A percentile compares a stretch with the other conserved stretches of the same genome.
phyloP scores from a whole-genome alignment of 805 yeast species.

The Candida tallmaniae region DNA sequence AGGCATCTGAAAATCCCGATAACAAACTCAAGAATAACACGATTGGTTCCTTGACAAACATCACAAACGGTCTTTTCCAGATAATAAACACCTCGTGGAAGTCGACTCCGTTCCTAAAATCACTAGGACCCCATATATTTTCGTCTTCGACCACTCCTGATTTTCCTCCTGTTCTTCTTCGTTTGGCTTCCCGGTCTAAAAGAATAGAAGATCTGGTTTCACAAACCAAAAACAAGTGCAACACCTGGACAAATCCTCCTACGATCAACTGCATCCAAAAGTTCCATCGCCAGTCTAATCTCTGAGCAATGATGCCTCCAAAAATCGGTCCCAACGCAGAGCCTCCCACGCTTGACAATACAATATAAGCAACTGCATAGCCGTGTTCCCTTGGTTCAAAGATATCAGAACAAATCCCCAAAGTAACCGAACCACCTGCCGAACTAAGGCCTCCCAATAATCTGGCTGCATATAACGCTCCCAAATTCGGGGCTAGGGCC shows the following conservation, averaged over 20 bases:
- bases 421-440: constrained; percentile 32
- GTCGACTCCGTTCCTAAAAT: constrained; percentile 18
- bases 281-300: constrained; percentile 25
- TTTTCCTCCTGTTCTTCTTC: constrained; percentile 30
- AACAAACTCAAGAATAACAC: constrained; percentile 34
- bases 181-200: constrained; percentile 33
- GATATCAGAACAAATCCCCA: constrained; percentile 32
- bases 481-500: constrained; percentile 28
- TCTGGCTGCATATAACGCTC: constrained; percentile 20
- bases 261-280: constrained; percentile 33
- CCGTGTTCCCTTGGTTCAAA: constrained; percentile 30
- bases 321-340: constrained; percentile 26
- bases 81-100: constrained; percentile 21
- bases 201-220: constrained; percentile 32
- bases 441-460: constrained; percentile 27
- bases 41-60: constrained; percentile 36
- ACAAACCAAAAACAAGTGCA: constrained; percentile 30
- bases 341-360: constrained; percentile 29
- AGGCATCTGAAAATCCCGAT: constrained; percentile 39
- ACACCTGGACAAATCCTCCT: constrained; percentile 28
- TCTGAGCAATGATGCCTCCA: constrained; percentile 32
- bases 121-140: constrained; percentile 34
- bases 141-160: no score
- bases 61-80: constrained; percentile 37
- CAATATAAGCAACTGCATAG: constrained; percentile 28